Base-by-base conservation (phyloP, 257 asterid species). In the Fraxinus pennsylvanica region DNA sequence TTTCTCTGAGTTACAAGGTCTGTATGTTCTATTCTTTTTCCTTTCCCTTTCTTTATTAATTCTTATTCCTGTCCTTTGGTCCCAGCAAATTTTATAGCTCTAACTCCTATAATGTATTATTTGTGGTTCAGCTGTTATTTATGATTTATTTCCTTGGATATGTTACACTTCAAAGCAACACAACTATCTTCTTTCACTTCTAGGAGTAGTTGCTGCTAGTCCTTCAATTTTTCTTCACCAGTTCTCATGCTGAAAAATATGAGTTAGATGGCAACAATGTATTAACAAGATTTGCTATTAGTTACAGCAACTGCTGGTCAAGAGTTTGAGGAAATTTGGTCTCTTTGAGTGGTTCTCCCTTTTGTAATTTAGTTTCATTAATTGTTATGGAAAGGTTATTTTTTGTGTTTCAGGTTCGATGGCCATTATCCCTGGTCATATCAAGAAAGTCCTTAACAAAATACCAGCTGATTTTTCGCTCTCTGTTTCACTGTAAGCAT, bases 381-480 rank as follows among this genome's bases (percentile, higher is more conserved):
- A 75, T 63, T 27, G 73, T 27, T 30, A 52, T 69, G 77, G 73
- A 73, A 3, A 76, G 61, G 71, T 10, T 12, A 30, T 36, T 47
- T 79, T 76, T 72, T 79, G 43, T 12, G 22, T 85, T 88, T 84
- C 94, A 95, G 99, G 97, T 93, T 77, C 90, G 80, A 75, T 95
- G 99, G 98, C 98, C 98, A 35, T 78, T 95, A 80, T 95, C 99
- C 66, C 97, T 95, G 45, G 97, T 95, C 72, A 93, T 95, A 83
- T 90, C 99, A 76, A 88, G 94, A 77, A 95, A 95, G 85, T 88
- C 98, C 70, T 84, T 90, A 84, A 93, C 97, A 76, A 95, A 92
- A 79, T 95, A 95, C 82, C 98, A 95, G 86, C 85, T 95, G 77
- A 90, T 95, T 81, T 95, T 93, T 74, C 93, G 95, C 80, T 90